Conservation (phyloP, 1,139 yeast genomes). For the Taphrina populina region DNA sequence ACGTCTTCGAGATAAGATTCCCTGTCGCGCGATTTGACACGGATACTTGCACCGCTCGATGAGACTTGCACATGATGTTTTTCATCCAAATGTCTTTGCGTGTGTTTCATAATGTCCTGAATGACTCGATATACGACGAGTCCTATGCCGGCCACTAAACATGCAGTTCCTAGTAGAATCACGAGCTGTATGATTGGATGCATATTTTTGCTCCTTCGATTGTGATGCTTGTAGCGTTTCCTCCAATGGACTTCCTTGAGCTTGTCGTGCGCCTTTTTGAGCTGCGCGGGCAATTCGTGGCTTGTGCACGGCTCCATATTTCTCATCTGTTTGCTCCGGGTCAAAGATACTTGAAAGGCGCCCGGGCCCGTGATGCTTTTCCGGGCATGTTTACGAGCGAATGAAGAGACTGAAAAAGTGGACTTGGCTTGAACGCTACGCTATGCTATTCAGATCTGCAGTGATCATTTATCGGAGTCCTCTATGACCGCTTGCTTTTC, state of each 20-base stretch:
- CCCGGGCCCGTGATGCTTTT: too few relatives aligned
- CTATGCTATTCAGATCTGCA: neutral
- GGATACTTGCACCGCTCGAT: constrained; percentile 20
- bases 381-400: too few relatives aligned
- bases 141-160: neutral
- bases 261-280: too few relatives aligned
- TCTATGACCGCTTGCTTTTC: constrained; percentile 20
- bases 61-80: constrained; percentile 10
- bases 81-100: neutral
- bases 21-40: constrained; percentile 16
- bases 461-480: neutral
- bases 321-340: too few relatives aligned
- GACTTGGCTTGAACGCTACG: too few relatives aligned
- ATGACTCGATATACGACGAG: neutral
- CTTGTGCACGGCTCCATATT: too few relatives aligned
- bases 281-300: too few relatives aligned
- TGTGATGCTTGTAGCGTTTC: too few relatives aligned
- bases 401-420: too few relatives aligned
- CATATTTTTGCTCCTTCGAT: too few relatives aligned
- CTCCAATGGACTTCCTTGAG: too few relatives aligned
- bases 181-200: neutral
- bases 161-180: neutral
- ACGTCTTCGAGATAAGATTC: constrained; percentile 18
- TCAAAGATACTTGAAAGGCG: too few relatives aligned
- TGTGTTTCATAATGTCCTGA: neutral